Evolutionary conservation across 2,329 filamentous ascomycete species (phyloP).

Genomic region (Lachnellula suecica): DNA sequence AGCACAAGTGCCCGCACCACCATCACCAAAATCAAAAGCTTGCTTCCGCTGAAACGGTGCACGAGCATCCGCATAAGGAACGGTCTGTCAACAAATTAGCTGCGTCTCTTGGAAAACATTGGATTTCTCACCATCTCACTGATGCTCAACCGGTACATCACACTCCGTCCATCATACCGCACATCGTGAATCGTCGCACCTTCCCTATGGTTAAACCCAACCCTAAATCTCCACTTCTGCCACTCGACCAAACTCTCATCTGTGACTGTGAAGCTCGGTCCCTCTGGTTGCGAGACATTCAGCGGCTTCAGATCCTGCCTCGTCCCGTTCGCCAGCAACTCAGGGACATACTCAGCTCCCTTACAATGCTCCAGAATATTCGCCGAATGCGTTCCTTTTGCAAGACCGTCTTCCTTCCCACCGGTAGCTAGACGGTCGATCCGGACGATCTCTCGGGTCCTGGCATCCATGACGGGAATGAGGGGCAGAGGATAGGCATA

Average conservation of each 20-base stretch:
- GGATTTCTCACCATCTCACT: conserved; percentile 53
- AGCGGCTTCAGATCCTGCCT: conserved; percentile 55
- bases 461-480: conserved; percentile 48
- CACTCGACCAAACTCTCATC: conserved; percentile 43
- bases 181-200: conserved; percentile 62
- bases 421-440: conserved; percentile 45
- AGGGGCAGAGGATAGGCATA: conserved; percentile 50
- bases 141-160: conserved; percentile 57
- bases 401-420: conserved; percentile 38
- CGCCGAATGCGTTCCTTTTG: conserved; percentile 41
- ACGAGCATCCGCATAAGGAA: conserved; percentile 62
- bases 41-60: conserved; percentile 64
- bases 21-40: conserved; percentile 69
- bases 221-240: conserved; percentile 62
- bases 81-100: conserved; percentile 34
- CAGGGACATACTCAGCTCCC: conserved; percentile 37
- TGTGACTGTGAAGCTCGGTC: conserved; percentile 56
- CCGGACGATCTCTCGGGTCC: conserved; percentile 44
- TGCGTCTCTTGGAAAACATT: not conserved
- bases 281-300: conserved; percentile 62
- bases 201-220: conserved; percentile 60
- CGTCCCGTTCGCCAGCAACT: conserved; percentile 38
- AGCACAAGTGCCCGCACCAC: conserved; percentile 60
- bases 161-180: conserved; percentile 55
- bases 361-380: conserved; percentile 43